Base-by-base conservation (phyloP, 148 eudicot species). In the Vaccinium vitisidaea region DNA sequence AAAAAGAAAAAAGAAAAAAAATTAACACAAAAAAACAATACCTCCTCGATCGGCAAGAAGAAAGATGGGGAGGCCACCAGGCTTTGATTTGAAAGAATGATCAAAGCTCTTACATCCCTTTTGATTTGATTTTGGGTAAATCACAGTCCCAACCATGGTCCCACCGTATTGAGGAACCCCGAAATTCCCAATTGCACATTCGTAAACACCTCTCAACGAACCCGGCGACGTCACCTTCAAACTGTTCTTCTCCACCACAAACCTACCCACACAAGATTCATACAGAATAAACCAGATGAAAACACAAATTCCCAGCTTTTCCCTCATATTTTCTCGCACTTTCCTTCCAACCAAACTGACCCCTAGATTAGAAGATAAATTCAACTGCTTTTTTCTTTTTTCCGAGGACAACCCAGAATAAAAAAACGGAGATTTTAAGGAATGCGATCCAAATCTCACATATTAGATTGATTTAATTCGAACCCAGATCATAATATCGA, bases 141-240 rank as follows among this genome's bases (percentile, higher is more conserved):
- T 80, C 50, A 96, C 98, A 82, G 90, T 88, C 2, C 98, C 99
- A 63, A 84, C 91, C 92, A 96, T 82, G 9, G 98, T 94, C 49
- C 98, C 99, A 71, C 99, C 99, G 87, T 96, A 96, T 61, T 96
- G 91, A 71, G 99, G 99, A 70, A 96, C 93, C 82, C 98, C 99
- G 86, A 95, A 95, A 87, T 95, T 95, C 87, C 95, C 98, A 90
- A 95, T 90, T 85, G 98, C 99, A 88, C 98, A 93, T 90, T 96
- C 99, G 77, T 96, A 93, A 12, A 90, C 88, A 67, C 88, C 93
- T 76, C 86, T 93, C 77, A 96, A 83, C 13, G 87, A 85, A 5
- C 84, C 88, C 2, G 98, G 99, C 15, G 99, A 91, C 8, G 97
- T 92, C 84, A 96, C 95, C 86, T 81, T 93, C 80, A 96, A 89